A percentile compares a stretch with the other conserved stretches of the same genome.
Conservation (phyloP, 768 basidiomycete species). For the Trametes cinnabarina region DNA sequence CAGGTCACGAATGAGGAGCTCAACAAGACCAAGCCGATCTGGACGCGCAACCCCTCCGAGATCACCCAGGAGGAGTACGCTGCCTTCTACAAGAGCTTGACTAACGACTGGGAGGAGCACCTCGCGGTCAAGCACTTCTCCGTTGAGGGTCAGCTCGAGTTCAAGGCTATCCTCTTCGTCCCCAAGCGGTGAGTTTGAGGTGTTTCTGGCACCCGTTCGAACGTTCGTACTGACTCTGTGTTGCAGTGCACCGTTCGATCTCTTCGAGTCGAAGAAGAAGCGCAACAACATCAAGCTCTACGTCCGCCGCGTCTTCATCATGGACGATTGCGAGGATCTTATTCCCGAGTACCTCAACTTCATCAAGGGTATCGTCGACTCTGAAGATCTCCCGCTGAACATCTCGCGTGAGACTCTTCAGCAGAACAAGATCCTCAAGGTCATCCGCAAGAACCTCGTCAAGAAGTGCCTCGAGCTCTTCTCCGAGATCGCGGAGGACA, state of each 20-base stretch:
- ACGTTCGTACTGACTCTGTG: slow-evolving; percentile 9
- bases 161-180: slow-evolving; percentile 98
- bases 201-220: not conserved
- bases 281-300: slow-evolving; percentile 99
- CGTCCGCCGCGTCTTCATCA: slow-evolving; percentile 99
- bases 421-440: slow-evolving; percentile 99
- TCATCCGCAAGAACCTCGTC: slow-evolving; percentile 98
- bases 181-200: slow-evolving; percentile 76
- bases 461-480: slow-evolving; percentile 97
- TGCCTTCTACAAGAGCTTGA: slow-evolving; percentile 98
- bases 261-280: slow-evolving; percentile 99
- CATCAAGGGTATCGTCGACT: slow-evolving; percentile 99
- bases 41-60: slow-evolving; percentile 97
- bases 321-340: slow-evolving; percentile 99
- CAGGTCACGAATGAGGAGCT: slow-evolving; percentile 89
- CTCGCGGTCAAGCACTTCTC: slow-evolving; percentile 99
- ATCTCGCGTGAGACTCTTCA: slow-evolving; percentile 99
- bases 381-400: slow-evolving; percentile 99
- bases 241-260: slow-evolving; percentile 90
- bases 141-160: slow-evolving; percentile 99
- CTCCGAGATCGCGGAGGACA: slow-evolving; percentile 97
- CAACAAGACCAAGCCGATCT: slow-evolving; percentile 99
- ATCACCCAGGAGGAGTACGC: slow-evolving; percentile 92
- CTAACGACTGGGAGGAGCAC: slow-evolving; percentile 99
- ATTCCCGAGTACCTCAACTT: slow-evolving; percentile 99